Evolutionary conservation across 164 flowering plant species (phyloP), one percentile per base, ranked within the genome.

Genomic region (Annona cherimola): DNA sequence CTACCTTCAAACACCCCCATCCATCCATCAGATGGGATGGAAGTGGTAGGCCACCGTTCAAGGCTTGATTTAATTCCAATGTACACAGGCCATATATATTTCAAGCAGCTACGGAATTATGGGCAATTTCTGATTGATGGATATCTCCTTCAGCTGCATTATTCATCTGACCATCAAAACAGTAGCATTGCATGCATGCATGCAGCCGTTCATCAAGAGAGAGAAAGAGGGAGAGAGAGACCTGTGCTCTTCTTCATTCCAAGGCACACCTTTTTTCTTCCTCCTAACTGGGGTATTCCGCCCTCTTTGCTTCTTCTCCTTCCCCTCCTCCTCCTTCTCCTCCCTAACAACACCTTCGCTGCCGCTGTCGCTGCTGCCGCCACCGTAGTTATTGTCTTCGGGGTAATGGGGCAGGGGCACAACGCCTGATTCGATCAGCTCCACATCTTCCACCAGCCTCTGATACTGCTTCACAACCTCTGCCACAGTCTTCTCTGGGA

Each of bases 161-260:
- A 26, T 26, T 26, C 35, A 26, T 26, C 35, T 26, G 35, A 26
- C 35, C 35, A 26, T 26, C 35, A 26, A 26, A 26, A 26, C 35
- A 26, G 35, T 26, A 26, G 35, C 35, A 26, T 26, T 26, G 35
- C 35, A 26, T 26, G 35, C 35, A 26, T 26, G 35, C 35, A 26
- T 26, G 35, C 35, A 26, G 35, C 35, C 35, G 1, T 26, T 26
- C 35, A 26, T 26, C 35, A 16, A 50, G 57, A 50, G 57, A 50
- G 57, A 50, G 57, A 50, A 16, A 50, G 57, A 50, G 57, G 14
- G 57, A 50, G 57, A 50, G 57, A 69, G 12, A 63, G 42, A 82
- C 84, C 73, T 75, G 76, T 82, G 84, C 60, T 86, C 88, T 19
- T 84, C 72, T 50, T 75, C 77, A 1, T 82, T 82, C 88, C 85